Percentiles rank a stretch among this genome's conserved stretches.
These are phyloP conservation scores for Phialophora chinensis DNA, from an alignment of 2,329 filamentous ascomycete species.

Conservation along the genomic window DNA sequence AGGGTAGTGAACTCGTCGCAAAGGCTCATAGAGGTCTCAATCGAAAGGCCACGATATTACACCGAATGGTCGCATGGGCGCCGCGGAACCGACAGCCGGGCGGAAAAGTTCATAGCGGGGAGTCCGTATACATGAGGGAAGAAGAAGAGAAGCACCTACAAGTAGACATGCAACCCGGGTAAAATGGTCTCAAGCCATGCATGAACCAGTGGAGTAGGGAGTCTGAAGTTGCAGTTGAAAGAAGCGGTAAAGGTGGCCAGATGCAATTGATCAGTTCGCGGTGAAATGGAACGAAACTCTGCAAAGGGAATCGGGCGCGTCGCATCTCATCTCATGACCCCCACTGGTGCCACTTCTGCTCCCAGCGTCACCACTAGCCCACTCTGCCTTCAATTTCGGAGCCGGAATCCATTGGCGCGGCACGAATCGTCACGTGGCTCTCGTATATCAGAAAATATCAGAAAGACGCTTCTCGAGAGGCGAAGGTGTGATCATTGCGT, in stretches of 20 bases:
- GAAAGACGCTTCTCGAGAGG: neutral
- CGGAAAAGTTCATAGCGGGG: conserved; percentile 7
- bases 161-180: conserved; percentile 8
- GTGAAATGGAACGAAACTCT: conserved; percentile 12
- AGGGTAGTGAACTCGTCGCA: neutral
- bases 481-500: neutral
- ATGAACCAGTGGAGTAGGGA: conserved; percentile 24
- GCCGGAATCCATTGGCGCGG: neutral
- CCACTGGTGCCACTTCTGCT: neutral
- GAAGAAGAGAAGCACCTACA: conserved; percentile 9
- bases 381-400: neutral
- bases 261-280: conserved; percentile 19
- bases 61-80: neutral
- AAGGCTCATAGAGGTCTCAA: neutral
- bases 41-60: neutral
- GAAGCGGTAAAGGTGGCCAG: conserved; percentile 34
- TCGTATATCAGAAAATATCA: neutral
- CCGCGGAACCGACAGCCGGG: neutral
- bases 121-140: neutral
- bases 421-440: neutral
- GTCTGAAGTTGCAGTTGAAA: conserved; percentile 2
- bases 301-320: conserved; percentile 7
- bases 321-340: conserved; percentile 2
- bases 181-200: conserved; percentile 11
- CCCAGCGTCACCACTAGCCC: no score